A percentile compares a stretch with the other conserved stretches of the same genome.
These are phyloP conservation scores for Chlorella sp. DNA, from an alignment of 139 green algal species.

Conservation along the genomic window DNA sequence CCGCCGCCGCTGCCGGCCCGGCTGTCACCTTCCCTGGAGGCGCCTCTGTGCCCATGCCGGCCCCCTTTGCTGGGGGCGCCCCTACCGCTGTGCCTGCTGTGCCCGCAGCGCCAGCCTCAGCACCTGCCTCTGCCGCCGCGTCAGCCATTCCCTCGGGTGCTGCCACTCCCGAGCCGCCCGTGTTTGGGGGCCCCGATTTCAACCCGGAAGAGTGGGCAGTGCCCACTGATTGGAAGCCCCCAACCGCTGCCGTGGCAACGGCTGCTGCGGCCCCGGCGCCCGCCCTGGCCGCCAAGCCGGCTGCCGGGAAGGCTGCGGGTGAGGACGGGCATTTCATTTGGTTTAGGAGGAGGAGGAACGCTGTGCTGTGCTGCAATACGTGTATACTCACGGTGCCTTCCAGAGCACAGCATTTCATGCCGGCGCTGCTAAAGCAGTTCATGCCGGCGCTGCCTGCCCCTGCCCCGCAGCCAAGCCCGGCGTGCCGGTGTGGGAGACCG, in stretches of 20 bases:
- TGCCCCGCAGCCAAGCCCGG: neutral
- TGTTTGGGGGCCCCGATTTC: neutral
- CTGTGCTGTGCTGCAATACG: neutral
- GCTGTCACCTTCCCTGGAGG: neutral
- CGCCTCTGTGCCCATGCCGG: slow-evolving; percentile 12
- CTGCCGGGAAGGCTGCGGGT: neutral
- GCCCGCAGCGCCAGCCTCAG: neutral
- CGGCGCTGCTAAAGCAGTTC: too few relatives aligned
- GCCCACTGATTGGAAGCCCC: neutral
- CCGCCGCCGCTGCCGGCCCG: neutral
- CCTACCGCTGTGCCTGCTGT: neutral
- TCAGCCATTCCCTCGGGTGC: neutral
- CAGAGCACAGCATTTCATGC: neutral
- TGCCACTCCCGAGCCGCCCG: neutral
- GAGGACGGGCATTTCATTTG: too few relatives aligned
- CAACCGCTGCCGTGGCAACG: too few relatives aligned
- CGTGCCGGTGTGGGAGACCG: neutral
- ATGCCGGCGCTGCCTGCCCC: too few relatives aligned
- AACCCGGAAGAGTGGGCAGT: neutral
- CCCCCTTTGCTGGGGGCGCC: neutral
- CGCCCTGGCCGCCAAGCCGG: neutral
- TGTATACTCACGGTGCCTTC: neutral
- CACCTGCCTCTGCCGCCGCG: neutral
- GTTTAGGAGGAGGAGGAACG: too few relatives aligned
- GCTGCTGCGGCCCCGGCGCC: neutral